Evolutionary conservation across 2,329 filamentous ascomycete genomes (phyloP).

Genomic region (Neonectria hederae): DNA sequence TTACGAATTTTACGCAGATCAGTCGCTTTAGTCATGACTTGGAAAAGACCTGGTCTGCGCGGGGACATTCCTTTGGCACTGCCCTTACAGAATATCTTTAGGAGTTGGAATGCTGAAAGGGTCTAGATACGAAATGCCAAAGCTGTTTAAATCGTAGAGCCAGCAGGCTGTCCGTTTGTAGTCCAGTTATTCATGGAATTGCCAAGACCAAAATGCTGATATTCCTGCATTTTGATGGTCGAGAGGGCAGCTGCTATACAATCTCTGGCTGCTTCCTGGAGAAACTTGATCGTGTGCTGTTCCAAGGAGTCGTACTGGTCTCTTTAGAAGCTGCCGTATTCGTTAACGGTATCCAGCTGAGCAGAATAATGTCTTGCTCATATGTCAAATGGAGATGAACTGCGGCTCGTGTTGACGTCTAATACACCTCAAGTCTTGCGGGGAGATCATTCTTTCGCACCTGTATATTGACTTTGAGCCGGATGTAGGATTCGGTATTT

Average conservation of each 20-base stretch:
- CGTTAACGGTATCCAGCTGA: not conserved
- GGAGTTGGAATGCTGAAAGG: too few species aligned
- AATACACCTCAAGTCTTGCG: not conserved
- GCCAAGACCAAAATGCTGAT: not conserved
- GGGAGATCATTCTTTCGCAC: too few species aligned
- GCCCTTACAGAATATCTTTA: not conserved
- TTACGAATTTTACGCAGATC: conserved; percentile 29
- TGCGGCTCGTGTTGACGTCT: not conserved
- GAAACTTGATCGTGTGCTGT: not conserved
- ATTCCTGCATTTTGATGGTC: conserved; percentile 2
- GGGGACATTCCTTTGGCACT: not conserved
- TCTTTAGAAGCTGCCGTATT: not conserved
- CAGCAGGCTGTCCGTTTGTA: not conserved
- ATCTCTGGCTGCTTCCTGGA: conserved; percentile 6
- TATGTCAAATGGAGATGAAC: not conserved
- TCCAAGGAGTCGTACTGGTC: not conserved
- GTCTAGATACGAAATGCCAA: not conserved
- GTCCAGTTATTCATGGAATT: not conserved
- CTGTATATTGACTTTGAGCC: too few species aligned
- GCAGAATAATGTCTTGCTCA: not conserved
- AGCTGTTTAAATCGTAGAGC: not conserved
- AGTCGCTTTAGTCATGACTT: conserved; percentile 31
- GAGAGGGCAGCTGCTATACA: conserved; percentile 1
- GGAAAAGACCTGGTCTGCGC: conserved; percentile 27
- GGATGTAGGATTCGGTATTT: too few species aligned